These are phyloP conservation scores for Laburnicola sp. DNA, from an alignment of 2,329 filamentous ascomycete species.

Conservation along the genomic window DNA sequence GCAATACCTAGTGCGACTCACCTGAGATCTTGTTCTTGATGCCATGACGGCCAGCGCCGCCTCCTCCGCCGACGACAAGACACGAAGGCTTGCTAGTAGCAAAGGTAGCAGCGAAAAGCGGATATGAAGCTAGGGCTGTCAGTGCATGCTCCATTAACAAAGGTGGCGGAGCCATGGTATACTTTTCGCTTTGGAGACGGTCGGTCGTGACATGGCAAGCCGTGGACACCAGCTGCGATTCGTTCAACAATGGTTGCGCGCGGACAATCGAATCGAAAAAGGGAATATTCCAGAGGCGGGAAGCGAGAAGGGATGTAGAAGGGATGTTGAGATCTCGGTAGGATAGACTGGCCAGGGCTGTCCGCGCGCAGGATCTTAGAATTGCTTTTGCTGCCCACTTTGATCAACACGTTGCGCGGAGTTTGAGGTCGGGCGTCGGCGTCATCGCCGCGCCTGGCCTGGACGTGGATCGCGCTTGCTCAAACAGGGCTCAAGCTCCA, in stretches of 20 bases:
- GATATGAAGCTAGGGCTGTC: slow-evolving; percentile 57
- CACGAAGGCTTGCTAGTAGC: slow-evolving; percentile 73
- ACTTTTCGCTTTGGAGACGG: slow-evolving; percentile 36
- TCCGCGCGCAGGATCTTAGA: neutral
- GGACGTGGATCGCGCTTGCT: neutral
- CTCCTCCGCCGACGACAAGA: slow-evolving; percentile 81
- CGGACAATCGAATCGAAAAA: neutral
- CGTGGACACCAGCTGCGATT: slow-evolving; percentile 5
- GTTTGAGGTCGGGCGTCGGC: slow-evolving; percentile 13
- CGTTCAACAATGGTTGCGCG: slow-evolving; percentile 13
- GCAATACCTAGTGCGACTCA: slow-evolving; percentile 69
- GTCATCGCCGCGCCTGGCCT: neutral
- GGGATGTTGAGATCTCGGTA: neutral
- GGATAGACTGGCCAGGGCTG: neutral
- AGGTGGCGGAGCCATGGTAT: slow-evolving; percentile 1
- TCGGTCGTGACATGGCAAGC: slow-evolving; percentile 33
- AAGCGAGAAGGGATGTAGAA: neutral
- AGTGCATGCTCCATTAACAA: neutral
- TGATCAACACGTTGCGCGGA: slow-evolving; percentile 18
- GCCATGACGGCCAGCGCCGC: slow-evolving; percentile 65
- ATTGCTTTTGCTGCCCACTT: neutral
- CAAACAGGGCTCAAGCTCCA: slow-evolving; percentile 13
- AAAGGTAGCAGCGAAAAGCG: slow-evolving; percentile 85
- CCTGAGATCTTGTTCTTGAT: slow-evolving; percentile 16
- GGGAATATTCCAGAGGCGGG: neutral